Evolutionary conservation across 2,329 filamentous ascomycete species (phyloP).

Genomic region (Neurospora sp.): DNA sequence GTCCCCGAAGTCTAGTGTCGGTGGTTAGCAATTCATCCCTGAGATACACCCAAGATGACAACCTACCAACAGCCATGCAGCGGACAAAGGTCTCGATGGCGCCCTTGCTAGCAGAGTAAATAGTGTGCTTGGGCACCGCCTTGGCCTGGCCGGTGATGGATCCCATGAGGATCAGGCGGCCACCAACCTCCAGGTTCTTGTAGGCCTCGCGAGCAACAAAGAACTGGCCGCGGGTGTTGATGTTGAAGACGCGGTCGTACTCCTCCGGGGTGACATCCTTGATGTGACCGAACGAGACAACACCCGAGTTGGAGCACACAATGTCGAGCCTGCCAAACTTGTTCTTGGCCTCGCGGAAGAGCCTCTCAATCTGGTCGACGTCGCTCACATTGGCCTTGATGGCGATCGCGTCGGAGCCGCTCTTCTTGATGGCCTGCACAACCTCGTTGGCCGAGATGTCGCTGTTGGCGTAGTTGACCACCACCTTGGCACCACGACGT

Average conservation of each 20-base stretch:
- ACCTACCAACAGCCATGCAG: conserved; percentile 38
- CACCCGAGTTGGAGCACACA: conserved; percentile 60
- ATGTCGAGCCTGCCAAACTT: conserved; percentile 60
- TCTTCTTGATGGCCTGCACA: conserved; percentile 54
- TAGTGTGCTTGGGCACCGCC: conserved; percentile 58
- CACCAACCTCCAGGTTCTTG: conserved; percentile 57
- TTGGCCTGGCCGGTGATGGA: conserved; percentile 59
- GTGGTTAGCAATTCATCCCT: not conserved
- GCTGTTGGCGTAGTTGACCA: conserved; percentile 55
- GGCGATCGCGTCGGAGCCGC: conserved; percentile 47
- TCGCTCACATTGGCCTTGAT: conserved; percentile 52
- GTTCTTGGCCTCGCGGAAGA: conserved; percentile 53
- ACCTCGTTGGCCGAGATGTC: conserved; percentile 48
- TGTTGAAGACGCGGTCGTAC: conserved; percentile 59
- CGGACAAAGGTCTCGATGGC: conserved; percentile 66
- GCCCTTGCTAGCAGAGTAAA: conserved; percentile 69
- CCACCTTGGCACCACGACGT: conserved; percentile 53
- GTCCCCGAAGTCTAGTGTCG: conserved; percentile 44
- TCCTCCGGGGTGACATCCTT: conserved; percentile 61
- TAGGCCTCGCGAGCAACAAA: conserved; percentile 63
- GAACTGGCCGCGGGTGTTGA: conserved; percentile 62
- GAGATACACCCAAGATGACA: not conserved
- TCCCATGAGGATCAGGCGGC: conserved; percentile 63
- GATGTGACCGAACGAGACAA: conserved; percentile 58
- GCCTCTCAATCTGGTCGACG: conserved; percentile 48